Conservation (phyloP, 202 grass and related monocot genomes). For the Panicum virgatum region DNA sequence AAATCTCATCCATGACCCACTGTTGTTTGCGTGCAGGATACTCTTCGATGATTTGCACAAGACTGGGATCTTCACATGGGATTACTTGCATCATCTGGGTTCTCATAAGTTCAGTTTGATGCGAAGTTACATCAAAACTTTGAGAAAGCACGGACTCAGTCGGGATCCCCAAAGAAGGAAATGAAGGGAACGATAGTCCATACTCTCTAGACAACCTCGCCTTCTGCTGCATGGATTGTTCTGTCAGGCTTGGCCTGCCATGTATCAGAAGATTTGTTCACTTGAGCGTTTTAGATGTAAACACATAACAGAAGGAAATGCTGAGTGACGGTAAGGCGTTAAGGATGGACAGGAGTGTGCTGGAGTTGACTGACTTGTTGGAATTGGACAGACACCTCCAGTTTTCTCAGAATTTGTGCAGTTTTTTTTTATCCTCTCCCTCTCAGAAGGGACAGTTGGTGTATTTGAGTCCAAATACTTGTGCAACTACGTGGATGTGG, state of each 20-base stretch:
- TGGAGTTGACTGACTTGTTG: background rate
- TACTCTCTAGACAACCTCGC: background rate
- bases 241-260: background rate
- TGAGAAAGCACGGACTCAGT: slow-evolving; percentile 79
- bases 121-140: slow-evolving; percentile 72
- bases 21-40: slow-evolving; percentile 58
- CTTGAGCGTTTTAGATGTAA: background rate
- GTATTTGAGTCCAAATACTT: background rate
- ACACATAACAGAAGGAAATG: background rate
- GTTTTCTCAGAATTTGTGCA: background rate
- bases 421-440: background rate
- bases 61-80: slow-evolving; percentile 98
- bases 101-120: slow-evolving; percentile 75
- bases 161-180: slow-evolving; percentile 69
- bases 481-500: background rate
- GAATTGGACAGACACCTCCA: background rate
- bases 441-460: background rate
- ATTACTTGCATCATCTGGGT: slow-evolving; percentile 89
- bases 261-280: background rate
- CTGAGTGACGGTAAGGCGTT: background rate
- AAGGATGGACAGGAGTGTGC: background rate
- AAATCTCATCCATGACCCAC: background rate
- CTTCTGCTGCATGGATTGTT: background rate
- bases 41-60: slow-evolving; percentile 95
- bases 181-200: slow-evolving; percentile 33